Conservation (phyloP, 139 green algal genomes). For the Picochlorum sp. region DNA sequence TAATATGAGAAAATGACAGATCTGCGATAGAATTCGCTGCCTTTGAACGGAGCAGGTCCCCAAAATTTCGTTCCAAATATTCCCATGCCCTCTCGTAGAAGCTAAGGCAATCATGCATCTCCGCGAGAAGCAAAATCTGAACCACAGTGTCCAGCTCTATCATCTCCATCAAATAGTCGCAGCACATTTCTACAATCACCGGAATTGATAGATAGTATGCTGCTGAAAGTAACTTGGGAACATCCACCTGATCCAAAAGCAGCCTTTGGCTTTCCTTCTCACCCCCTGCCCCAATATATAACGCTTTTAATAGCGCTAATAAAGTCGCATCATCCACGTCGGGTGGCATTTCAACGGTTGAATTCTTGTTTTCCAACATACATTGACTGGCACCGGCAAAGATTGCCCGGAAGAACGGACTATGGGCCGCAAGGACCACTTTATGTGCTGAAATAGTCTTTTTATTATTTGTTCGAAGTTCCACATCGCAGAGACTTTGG, state of each 20-base stretch:
- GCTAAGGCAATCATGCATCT: conserved; percentile 7
- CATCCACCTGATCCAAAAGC: not conserved
- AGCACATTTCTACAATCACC: conserved; percentile 6
- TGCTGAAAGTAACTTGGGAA: conserved; percentile 7
- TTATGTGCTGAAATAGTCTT: conserved; percentile 16
- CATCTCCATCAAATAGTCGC: conserved; percentile 2
- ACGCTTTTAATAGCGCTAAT: conserved; percentile 15
- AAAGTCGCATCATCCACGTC: conserved; percentile 15
- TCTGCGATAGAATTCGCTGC: not conserved
- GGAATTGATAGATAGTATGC: conserved; percentile 14
- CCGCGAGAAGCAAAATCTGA: conserved; percentile 11
- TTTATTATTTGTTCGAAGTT: conserved; percentile 15
- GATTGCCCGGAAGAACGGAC: conserved; percentile 35
- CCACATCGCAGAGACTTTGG: conserved; percentile 16
- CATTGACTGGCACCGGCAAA: conserved; percentile 15
- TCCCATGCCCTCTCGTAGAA: not conserved
- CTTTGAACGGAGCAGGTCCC: not conserved
- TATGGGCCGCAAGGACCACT: conserved; percentile 29
- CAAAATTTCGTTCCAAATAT: not conserved
- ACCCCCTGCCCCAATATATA: conserved; percentile 19
- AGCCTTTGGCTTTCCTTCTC: not conserved
- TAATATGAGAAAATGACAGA: no score
- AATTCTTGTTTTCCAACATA: conserved; percentile 18
- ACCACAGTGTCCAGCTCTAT: conserved; percentile 8
- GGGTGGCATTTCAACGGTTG: conserved; percentile 9